phyloP scores from a whole-genome alignment of 169 alveolate genomes.

The Hepatocystis sp. region DNA sequence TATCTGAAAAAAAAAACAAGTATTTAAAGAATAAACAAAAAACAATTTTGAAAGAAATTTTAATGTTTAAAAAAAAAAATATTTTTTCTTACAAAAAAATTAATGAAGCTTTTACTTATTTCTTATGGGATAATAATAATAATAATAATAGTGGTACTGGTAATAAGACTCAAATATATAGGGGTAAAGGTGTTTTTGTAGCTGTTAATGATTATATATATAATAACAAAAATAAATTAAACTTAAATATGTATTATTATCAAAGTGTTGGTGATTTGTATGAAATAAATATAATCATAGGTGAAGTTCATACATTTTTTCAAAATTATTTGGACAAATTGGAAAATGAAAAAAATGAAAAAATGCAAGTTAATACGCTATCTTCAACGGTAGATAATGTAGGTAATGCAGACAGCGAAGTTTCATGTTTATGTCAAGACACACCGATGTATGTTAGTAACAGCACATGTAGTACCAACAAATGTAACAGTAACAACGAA shows the following conservation, averaged over 20 bases:
- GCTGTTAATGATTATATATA: constrained; percentile 74
- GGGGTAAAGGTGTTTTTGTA: constrained; percentile 73
- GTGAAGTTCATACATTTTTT: constrained; percentile 56
- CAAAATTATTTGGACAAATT: background rate
- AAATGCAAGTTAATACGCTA: no score
- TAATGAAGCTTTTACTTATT: constrained; percentile 32
- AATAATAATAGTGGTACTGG: constrained; percentile 62
- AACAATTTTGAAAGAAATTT: constrained; percentile 20
- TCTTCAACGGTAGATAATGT: no score
- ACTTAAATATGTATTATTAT: constrained; percentile 60
- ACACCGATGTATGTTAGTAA: no score
- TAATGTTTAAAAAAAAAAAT: constrained; percentile 20
- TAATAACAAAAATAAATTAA: constrained; percentile 28
- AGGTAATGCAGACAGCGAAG: background rate
- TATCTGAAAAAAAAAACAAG: constrained; percentile 20
- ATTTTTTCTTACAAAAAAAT: constrained; percentile 73
- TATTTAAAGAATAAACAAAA: constrained; percentile 15
- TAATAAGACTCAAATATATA: constrained; percentile 17
- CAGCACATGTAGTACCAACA: background rate
- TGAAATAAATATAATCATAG: constrained; percentile 43
- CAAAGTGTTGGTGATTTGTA: constrained; percentile 74
- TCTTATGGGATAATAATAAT: constrained; percentile 31
- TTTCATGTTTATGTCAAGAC: background rate
- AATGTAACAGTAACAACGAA: background rate
- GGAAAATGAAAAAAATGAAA: background rate